phyloP scores from a whole-genome alignment of 768 basidiomycete species.

The Boletales sp. region DNA sequence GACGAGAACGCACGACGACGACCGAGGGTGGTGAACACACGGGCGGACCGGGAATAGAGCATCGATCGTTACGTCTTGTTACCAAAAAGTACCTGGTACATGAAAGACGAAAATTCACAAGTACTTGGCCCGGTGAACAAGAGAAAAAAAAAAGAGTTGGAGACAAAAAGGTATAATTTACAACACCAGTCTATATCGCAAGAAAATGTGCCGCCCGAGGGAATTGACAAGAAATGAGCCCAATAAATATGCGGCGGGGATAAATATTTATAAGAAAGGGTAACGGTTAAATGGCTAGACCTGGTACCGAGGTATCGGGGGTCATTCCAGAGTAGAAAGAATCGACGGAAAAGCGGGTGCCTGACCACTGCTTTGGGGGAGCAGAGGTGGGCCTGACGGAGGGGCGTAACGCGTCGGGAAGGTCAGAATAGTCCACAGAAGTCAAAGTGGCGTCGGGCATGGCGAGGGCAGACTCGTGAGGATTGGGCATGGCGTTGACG shows the following conservation, averaged over 20 bases:
- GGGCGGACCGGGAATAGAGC: neutral
- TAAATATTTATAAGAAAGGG: neutral
- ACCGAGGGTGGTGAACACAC: neutral
- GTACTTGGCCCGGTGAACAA: no score
- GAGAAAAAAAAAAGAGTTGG: no score
- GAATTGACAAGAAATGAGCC: neutral
- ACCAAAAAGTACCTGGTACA: no score
- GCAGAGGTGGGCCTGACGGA: constrained; percentile 2
- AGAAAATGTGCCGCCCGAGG: neutral
- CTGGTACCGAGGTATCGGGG: constrained; percentile 6
- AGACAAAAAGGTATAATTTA: neutral
- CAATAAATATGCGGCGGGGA: no score
- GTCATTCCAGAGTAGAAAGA: constrained; percentile 27
- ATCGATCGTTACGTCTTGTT: no score
- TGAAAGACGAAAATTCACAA: no score
- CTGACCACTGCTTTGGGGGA: constrained; percentile 6
- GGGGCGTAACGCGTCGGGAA: constrained; percentile 15
- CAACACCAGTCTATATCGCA: constrained; percentile 2
- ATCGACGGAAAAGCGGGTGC: constrained; percentile 23
- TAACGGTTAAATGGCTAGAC: constrained; percentile 16
- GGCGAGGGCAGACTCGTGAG: constrained; percentile 6
- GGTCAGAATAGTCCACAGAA: neutral
- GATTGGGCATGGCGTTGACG: constrained; percentile 12
- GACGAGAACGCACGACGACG: neutral
- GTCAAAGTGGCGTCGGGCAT: constrained; percentile 9